A percentile compares a stretch with the other conserved stretches of the same genome.
Conservation (phyloP, 1,284 basidiomycete species). For the Phellopilus nigrolimitatus region DNA sequence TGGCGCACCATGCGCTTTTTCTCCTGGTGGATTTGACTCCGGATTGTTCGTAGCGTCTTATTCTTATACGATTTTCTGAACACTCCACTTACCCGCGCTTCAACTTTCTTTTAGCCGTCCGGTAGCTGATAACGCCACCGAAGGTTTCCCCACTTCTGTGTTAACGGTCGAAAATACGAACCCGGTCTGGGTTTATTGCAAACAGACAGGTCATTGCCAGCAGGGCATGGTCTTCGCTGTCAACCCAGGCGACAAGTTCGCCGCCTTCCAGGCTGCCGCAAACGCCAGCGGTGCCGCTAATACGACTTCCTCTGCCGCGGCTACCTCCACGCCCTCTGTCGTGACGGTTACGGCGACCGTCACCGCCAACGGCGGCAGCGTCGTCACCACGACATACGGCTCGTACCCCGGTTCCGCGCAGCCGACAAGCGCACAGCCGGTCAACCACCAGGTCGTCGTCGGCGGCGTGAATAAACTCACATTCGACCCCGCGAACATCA, state of each 20-base stretch:
- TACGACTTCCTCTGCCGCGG: constrained; percentile 19
- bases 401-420: constrained; percentile 20
- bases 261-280: constrained; percentile 48
- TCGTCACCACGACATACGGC: constrained; percentile 19
- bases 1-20: constrained; percentile 41
- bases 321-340: constrained; percentile 10
- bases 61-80: neutral
- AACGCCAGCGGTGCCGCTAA: constrained; percentile 29
- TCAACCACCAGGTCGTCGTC: constrained; percentile 15
- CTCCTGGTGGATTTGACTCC: constrained; percentile 47
- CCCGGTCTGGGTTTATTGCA: constrained; percentile 58
- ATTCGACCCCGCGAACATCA: constrained; percentile 44
- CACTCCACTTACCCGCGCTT: neutral
- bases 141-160: constrained; percentile 41
- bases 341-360: constrained; percentile 20
- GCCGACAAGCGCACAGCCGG: constrained; percentile 10
- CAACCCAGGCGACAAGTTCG: constrained; percentile 50
- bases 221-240: constrained; percentile 63
- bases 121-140: constrained; percentile 41
- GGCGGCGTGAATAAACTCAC: constrained; percentile 25
- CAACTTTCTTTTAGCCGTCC: constrained; percentile 37
- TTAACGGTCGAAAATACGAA: constrained; percentile 40
- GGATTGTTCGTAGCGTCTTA: constrained; percentile 44
- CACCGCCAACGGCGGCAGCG: constrained; percentile 15
- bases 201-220: constrained; percentile 41